phyloP scores from a whole-genome alignment of 2,329 filamentous ascomycete species.

The Verticillium nubilum region DNA sequence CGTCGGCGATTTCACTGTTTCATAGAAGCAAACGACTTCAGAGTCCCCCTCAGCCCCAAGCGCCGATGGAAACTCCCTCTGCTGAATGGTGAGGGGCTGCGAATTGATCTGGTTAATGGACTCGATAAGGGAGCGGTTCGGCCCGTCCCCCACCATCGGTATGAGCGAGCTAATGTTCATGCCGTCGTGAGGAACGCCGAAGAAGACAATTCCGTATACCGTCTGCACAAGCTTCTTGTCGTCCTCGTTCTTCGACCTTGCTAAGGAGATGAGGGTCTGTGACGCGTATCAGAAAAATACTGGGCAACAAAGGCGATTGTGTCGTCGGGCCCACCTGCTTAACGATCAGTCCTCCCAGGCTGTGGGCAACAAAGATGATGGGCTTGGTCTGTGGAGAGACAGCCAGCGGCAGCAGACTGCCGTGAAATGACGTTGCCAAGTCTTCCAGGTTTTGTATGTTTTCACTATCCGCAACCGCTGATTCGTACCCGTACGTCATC shows the following conservation, averaged over 20 bases:
- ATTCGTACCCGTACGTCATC: conserved; percentile 16
- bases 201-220: conserved; percentile 13
- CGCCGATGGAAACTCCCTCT: conserved; percentile 3
- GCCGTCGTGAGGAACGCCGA: conserved; percentile 14
- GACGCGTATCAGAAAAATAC: neutral
- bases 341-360: conserved; percentile 14
- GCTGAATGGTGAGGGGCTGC: conserved; percentile 1
- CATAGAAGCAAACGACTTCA: conserved; percentile 19
- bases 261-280: conserved; percentile 3
- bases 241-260: conserved; percentile 4
- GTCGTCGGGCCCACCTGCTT: conserved; percentile 10
- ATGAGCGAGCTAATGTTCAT: conserved; percentile 15
- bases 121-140: conserved; percentile 7
- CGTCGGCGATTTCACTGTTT: conserved; percentile 17
- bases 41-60: conserved; percentile 8
- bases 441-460: conserved; percentile 10
- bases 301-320: neutral
- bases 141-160: conserved; percentile 11
- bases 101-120: conserved; percentile 2
- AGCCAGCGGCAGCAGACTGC: neutral
- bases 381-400: neutral
- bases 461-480: conserved; percentile 6
- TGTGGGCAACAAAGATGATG: conserved; percentile 13
- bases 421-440: conserved; percentile 4
- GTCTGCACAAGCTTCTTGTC: conserved; percentile 4